phyloP scores from a whole-genome alignment of 2,329 filamentous ascomycete species.

The Calonectria honghensis region DNA sequence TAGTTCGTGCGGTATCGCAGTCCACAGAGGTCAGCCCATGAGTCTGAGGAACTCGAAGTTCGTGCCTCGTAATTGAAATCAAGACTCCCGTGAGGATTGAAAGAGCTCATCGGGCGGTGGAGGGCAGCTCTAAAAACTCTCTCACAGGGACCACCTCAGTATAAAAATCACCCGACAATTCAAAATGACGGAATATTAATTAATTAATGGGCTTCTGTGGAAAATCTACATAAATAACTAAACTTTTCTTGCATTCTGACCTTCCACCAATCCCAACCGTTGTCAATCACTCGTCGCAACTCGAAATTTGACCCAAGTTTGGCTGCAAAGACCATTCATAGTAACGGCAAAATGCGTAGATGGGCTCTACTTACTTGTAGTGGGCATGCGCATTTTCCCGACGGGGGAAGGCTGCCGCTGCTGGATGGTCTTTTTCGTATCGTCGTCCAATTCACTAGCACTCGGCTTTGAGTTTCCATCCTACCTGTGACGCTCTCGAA shows the following conservation, averaged over 20 bases:
- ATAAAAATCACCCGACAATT: not conserved
- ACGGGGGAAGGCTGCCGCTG: not conserved
- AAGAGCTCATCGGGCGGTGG: not conserved
- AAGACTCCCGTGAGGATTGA: not conserved
- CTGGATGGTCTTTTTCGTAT: not conserved
- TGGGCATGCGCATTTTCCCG: not conserved
- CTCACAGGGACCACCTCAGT: not conserved
- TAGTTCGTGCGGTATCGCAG: not conserved
- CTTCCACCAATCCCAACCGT: not conserved
- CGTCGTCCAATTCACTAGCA: constrained; percentile 39
- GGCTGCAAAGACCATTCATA: constrained; percentile 2
- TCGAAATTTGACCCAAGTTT: not conserved
- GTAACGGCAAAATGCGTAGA: not conserved
- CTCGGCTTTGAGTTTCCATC: constrained; percentile 43
- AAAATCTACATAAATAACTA: not conserved
- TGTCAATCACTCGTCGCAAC: not conserved
- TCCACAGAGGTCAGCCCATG: not conserved
- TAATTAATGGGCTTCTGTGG: not conserved
- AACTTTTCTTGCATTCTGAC: not conserved
- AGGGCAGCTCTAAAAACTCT: not conserved
- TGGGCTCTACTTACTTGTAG: constrained; percentile 10
- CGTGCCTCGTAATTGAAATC: not conserved
- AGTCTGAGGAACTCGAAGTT: not conserved
- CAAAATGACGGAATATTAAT: not conserved
- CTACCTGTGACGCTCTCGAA: constrained; percentile 44